Evolutionary conservation across 2,329 filamentous ascomycete genomes (phyloP).

Genomic region (Chaetomium globosum): DNA sequence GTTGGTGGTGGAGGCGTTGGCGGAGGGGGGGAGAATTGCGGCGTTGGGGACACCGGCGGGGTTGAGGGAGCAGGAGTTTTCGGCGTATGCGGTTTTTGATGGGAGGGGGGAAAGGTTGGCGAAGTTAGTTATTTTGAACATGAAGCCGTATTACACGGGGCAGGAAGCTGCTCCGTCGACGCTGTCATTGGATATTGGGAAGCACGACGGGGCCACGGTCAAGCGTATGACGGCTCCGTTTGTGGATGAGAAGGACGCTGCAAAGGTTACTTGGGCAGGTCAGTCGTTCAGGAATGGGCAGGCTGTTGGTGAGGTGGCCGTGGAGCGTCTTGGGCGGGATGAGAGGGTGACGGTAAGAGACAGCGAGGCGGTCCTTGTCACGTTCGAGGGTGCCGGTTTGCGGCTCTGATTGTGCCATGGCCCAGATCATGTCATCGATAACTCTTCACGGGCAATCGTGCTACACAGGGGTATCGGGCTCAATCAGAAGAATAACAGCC

Average conservation of each 20-base stretch:
- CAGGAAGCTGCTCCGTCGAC: constrained; percentile 11
- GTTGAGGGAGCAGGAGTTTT: constrained; percentile 22
- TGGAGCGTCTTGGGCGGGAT: constrained; percentile 19
- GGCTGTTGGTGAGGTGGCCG: constrained; percentile 21
- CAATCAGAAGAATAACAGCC: too few species aligned
- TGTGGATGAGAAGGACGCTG: constrained; percentile 32
- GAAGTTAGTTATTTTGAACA: constrained; percentile 31
- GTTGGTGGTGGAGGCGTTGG: constrained; percentile 28
- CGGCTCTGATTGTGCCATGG: background rate
- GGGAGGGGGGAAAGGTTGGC: background rate
- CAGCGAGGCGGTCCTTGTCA: constrained; percentile 30
- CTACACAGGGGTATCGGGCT: too few species aligned
- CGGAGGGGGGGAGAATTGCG: constrained; percentile 25
- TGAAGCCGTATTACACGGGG: constrained; percentile 29
- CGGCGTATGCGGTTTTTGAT: constrained; percentile 28
- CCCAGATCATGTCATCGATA: background rate
- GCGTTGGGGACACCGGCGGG: constrained; percentile 26
- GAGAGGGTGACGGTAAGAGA: constrained; percentile 23
- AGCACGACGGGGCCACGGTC: constrained; percentile 23
- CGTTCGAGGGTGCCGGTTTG: constrained; percentile 5
- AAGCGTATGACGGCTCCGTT: constrained; percentile 32
- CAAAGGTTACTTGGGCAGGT: constrained; percentile 32
- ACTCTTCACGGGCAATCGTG: background rate
- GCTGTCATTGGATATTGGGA: constrained; percentile 27
- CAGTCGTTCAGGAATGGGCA: constrained; percentile 30